Conservation (phyloP, 2,329 filamentous ascomycete genomes). For the Botryotinia convoluta region DNA sequence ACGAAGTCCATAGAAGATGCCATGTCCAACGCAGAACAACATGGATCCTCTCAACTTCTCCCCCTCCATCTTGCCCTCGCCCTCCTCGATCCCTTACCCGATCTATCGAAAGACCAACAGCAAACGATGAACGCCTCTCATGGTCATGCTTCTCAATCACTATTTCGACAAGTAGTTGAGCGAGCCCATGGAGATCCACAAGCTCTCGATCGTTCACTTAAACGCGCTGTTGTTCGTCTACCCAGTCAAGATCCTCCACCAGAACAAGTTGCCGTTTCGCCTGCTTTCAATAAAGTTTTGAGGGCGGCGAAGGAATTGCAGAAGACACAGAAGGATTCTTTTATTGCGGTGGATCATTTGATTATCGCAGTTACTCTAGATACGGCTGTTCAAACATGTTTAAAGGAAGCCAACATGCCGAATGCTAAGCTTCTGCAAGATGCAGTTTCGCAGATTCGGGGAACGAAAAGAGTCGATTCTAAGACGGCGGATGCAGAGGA, state of each 20-base stretch:
- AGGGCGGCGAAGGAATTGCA: constrained; percentile 84
- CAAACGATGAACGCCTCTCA: constrained; percentile 62
- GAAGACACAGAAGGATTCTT: constrained; percentile 96
- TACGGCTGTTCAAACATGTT: constrained; percentile 63
- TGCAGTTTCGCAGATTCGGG: constrained; percentile 87
- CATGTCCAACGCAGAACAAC: constrained; percentile 82
- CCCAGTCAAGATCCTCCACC: constrained; percentile 95
- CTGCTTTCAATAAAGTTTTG: constrained; percentile 77
- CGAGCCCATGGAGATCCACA: constrained; percentile 91
- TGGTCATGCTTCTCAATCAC: constrained; percentile 59
- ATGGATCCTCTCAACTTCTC: constrained; percentile 85
- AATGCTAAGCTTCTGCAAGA: constrained; percentile 87
- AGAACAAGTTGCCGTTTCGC: constrained; percentile 79
- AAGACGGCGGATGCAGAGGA: constrained; percentile 92
- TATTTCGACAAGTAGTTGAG: constrained; percentile 94
- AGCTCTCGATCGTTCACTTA: constrained; percentile 80
- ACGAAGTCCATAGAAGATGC: constrained; percentile 87
- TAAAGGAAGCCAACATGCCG: constrained; percentile 86
- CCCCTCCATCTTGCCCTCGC: constrained; percentile 87
- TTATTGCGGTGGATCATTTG: constrained; percentile 90
- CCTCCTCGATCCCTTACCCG: constrained; percentile 71
- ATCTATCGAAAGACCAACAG: constrained; percentile 79
- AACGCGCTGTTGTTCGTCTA: constrained; percentile 85
- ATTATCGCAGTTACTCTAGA: constrained; percentile 86
- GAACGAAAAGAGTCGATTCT: constrained; percentile 89